phyloP scores from a whole-genome alignment of 1,139 yeast genomes.

The Kazachstania sp. region DNA sequence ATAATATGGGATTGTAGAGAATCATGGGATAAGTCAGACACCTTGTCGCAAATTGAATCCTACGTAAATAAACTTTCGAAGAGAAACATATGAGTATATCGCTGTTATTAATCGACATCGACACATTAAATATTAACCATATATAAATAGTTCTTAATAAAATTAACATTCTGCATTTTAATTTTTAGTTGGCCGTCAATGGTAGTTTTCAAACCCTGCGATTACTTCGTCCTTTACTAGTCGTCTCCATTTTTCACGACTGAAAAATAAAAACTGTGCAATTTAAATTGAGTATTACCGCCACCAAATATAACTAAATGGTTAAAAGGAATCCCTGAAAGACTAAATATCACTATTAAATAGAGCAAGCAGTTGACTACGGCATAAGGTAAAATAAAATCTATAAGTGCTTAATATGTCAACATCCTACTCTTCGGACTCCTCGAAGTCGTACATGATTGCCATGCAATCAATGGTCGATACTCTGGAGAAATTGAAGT shows the following conservation, averaged over 20 bases:
- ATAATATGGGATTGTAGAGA: conserved; percentile 64
- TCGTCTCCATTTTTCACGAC: too few species aligned
- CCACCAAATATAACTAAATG: too few species aligned
- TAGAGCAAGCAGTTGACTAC: neutral
- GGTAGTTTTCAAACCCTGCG: too few species aligned
- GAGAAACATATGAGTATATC: neutral
- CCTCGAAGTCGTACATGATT: conserved; percentile 67
- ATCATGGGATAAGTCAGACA: conserved; percentile 53
- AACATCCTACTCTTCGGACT: conserved; percentile 42
- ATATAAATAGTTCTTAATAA: too few species aligned
- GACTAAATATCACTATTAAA: neutral
- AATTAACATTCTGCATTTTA: too few species aligned
- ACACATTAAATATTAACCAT: too few species aligned
- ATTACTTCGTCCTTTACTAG: too few species aligned
- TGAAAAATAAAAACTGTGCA: too few species aligned
- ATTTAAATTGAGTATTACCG: too few species aligned
- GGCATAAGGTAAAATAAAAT: neutral
- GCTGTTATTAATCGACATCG: too few species aligned
- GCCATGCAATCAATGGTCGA: conserved; percentile 65
- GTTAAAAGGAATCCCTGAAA: too few species aligned
- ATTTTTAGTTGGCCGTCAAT: too few species aligned
- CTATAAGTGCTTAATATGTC: conserved; percentile 22
- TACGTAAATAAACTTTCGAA: neutral
- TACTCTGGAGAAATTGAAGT: conserved; percentile 33
- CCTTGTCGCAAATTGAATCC: conserved; percentile 12